Evolutionary conservation across 352 stramenopile genomes (phyloP).

Genomic region (Phytophthora kernoviae): DNA sequence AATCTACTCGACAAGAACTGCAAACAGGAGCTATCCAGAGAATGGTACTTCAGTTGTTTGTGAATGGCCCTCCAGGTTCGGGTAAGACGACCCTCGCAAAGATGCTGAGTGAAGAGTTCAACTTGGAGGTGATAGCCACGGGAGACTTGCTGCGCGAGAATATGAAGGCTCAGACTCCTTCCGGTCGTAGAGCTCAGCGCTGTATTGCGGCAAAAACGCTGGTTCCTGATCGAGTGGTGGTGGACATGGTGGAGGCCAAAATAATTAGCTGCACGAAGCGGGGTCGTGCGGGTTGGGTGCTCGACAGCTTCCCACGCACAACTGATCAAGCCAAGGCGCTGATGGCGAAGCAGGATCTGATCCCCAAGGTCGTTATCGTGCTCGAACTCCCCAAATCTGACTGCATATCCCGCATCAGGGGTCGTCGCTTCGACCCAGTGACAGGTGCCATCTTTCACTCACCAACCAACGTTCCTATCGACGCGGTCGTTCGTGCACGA

Average conservation of each 20-base stretch:
- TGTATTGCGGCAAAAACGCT: conserved; percentile 72
- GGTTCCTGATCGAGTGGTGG: conserved; percentile 72
- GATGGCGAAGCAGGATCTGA: conserved; percentile 47
- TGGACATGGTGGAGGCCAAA: conserved; percentile 80
- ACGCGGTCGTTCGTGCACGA: conserved; percentile 49
- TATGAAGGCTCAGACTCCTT: conserved; percentile 58
- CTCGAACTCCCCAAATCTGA: conserved; percentile 59
- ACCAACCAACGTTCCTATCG: conserved; percentile 39
- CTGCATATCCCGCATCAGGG: conserved; percentile 54
- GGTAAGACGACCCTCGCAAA: conserved; percentile 77
- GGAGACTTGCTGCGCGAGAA: conserved; percentile 79
- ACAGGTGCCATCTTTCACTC: conserved; percentile 73
- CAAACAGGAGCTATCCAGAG: too few species aligned
- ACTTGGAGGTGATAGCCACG: conserved; percentile 64
- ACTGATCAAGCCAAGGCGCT: conserved; percentile 54
- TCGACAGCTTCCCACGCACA: conserved; percentile 80
- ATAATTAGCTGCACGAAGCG: conserved; percentile 38
- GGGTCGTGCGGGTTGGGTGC: conserved; percentile 55
- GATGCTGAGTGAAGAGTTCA: conserved; percentile 58
- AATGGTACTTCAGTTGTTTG: conserved; percentile 73
- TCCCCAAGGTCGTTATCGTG: conserved; percentile 54
- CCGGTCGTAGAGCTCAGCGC: conserved; percentile 61
- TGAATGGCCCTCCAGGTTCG: conserved; percentile 67
- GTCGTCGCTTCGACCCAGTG: conserved; percentile 63
- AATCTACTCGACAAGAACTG: too few species aligned